Evolutionary conservation across 345 rosid species (phyloP), one percentile per base, ranked within the genome.

Genomic region (Leavenworthia alabamica): DNA sequence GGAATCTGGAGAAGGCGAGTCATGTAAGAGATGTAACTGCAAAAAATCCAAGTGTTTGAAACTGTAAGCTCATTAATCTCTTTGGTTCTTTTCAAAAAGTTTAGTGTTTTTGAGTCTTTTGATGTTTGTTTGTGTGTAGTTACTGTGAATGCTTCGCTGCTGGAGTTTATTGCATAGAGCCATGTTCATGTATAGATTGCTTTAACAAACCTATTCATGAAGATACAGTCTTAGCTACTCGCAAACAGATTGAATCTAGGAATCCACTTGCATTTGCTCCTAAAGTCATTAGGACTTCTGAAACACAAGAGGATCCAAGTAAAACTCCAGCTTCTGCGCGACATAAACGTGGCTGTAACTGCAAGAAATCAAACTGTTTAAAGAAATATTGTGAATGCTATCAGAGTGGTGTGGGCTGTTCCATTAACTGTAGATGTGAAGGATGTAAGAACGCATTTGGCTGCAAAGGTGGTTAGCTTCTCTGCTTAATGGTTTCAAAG

Each of bases 241-340:
- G 99, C 63, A 87, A 81, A 66, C 99, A 85, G 82, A 93, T 93
- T 3, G 99, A 93, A 60, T 85, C 97, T 29, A 87, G 99, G 36
- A 93, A 93, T 55, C 99, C 99, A 10, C 88, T 89, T 73, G 99
- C 99, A 63, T 93, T 93, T 84, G 97, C 99, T 78, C 97, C 99
- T 43, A 93, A 89, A 86, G 94, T 93, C 36, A 83, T 93, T 61
- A 74, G 85, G 68, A 72, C 68, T 64, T 63, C 86, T 3, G 92
- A 15, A 17, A 41, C 44, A 63, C 81, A 86, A 97, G 97, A 89
- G 10, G 97, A 93, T 40, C 70, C 80, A 40, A 83, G 58, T 73
- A 81, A 82, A 77, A 89, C 97, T 16, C 99, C 97, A 23, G 91
- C 96, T 66, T 93, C 99, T 20, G 96, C 97, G 11, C 84, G 97